Base-by-base conservation (phyloP, 495 filamentous ascomycete genomes). In the Haplographium delicatum region DNA sequence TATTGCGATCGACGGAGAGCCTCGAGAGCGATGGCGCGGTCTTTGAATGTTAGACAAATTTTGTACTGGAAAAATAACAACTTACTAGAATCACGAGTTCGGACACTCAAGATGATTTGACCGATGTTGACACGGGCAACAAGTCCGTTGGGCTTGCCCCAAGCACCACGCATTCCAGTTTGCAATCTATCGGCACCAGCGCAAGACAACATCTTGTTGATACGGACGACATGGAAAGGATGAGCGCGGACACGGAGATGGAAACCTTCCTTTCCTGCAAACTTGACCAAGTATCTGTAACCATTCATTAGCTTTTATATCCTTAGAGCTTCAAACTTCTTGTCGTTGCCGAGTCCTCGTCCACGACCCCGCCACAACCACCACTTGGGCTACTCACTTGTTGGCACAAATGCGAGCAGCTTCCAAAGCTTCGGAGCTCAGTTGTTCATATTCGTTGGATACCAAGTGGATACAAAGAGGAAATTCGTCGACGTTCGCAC, bases 141-240 rank as follows among this genome's bases (percentile, higher is more conserved):
- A 59, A 80, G 82, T 67, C 91, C 93, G 78, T 96, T 90, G 72
- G 93, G 91, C 83, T 98, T 98, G 70, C 93, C 93, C 82, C 88
- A 98, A 58, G 93, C 93, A 82, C 93, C 93, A 84, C 93, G 93
- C 93, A 98, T 98, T 75, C 93, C 93, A 56, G 93, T 97, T 73
- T 98, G 93, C 66, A 98, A 83, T 81, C 93, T 84, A 96, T 98
- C 93, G 83, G 93, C 93, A 75, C 93, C 93, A 64, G 93, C 93
- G 72, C 93, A 97, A 58, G 91, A 96, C 85, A 98, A 88, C 93
- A 98, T 97, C 82, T 98, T 98, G 88, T 98, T 98, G 89, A 98
- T 98, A 73, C 93, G 93, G 79, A 96, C 82, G 74, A 97, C 91
- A 78, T 98, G 93, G 89, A 87, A 96, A 55, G 93, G 93, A 82